These are phyloP conservation scores for Neurospora sp. DNA, from an alignment of 2,329 filamentous ascomycete genomes.

Conservation along the genomic window DNA sequence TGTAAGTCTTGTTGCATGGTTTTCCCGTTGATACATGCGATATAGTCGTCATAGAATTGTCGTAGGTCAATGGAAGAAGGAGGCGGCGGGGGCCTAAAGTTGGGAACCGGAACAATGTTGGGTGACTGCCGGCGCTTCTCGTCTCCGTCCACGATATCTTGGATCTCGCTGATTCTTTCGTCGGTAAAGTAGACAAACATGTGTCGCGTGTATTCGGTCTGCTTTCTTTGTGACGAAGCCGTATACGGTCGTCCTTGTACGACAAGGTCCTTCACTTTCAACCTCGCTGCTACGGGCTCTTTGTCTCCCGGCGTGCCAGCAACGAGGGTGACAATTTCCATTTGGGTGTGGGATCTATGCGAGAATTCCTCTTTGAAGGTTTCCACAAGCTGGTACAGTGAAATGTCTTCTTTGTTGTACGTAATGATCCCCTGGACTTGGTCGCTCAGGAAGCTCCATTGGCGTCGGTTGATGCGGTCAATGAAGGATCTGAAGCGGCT, in stretches of 20 bases:
- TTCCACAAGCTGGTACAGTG: constrained; percentile 9
- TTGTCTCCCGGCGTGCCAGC: background rate
- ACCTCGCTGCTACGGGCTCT: constrained; percentile 8
- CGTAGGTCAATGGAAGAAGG: constrained; percentile 8
- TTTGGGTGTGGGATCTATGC: constrained; percentile 2
- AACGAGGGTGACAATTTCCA: constrained; percentile 5
- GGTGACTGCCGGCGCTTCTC: constrained; percentile 2
- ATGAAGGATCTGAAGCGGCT: constrained; percentile 11
- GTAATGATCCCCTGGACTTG: constrained; percentile 1
- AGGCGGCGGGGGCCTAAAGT: constrained; percentile 6
- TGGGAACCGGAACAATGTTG: constrained; percentile 1
- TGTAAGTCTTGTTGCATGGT: constrained; percentile 7
- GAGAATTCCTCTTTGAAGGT: constrained; percentile 10
- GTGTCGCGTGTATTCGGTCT: constrained; percentile 9
- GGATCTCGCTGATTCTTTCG: constrained; percentile 7
- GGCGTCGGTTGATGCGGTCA: constrained; percentile 10
- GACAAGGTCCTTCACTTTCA: constrained; percentile 6
- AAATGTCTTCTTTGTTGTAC: constrained; percentile 9
- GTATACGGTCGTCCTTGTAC: background rate
- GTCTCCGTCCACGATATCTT: constrained; percentile 5
- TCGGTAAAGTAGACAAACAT: constrained; percentile 10
- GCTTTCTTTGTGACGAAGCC: background rate
- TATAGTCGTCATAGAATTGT: constrained; percentile 12
- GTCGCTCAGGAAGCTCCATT: constrained; percentile 9
- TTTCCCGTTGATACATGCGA: constrained; percentile 12